Percentiles rank a stretch among this genome's conserved stretches.
phyloP scores from a whole-genome alignment of 2,329 filamentous ascomycete genomes.

The Rhynchosporium secalis region DNA sequence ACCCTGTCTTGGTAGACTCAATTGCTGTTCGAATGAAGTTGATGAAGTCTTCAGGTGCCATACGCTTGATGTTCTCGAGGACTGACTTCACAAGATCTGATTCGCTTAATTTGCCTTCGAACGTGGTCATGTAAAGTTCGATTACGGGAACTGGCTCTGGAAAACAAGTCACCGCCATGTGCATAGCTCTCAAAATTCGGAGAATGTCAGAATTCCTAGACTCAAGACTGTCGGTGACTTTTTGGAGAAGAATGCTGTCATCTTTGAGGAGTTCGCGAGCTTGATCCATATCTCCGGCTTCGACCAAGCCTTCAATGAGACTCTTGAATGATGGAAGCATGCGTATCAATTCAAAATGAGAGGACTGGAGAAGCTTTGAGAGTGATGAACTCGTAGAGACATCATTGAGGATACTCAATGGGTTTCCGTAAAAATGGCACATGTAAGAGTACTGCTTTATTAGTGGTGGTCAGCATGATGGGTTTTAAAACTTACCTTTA shows the following conservation, averaged over 20 bases:
- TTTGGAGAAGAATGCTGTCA: constrained; percentile 51
- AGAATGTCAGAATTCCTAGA: constrained; percentile 44
- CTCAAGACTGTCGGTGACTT: constrained; percentile 41
- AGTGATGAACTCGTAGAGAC: constrained; percentile 38
- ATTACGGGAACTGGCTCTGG: constrained; percentile 36
- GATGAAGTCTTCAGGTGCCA: constrained; percentile 53
- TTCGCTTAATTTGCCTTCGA: constrained; percentile 54
- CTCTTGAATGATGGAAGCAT: constrained; percentile 67
- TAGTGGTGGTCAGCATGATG: constrained; percentile 18
- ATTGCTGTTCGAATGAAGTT: constrained; percentile 47
- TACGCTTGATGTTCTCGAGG: constrained; percentile 55
- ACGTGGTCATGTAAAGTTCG: constrained; percentile 60
- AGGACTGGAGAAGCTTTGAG: constrained; percentile 48
- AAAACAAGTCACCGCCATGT: constrained; percentile 44
- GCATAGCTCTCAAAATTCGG: constrained; percentile 50
- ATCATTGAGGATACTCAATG: constrained; percentile 64
- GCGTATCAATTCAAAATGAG: constrained; percentile 67
- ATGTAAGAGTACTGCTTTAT: constrained; percentile 71
- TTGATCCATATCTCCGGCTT: constrained; percentile 44
- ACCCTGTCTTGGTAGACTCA: constrained; percentile 30
- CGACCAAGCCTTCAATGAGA: constrained; percentile 51
- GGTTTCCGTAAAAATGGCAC: constrained; percentile 82
- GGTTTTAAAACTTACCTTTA: constrained; percentile 54
- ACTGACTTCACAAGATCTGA: constrained; percentile 52
- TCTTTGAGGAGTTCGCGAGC: constrained; percentile 60